These are phyloP conservation scores for Colletotrichum agaves DNA, from an alignment of 2,329 filamentous ascomycete genomes.

Conservation along the genomic window DNA sequence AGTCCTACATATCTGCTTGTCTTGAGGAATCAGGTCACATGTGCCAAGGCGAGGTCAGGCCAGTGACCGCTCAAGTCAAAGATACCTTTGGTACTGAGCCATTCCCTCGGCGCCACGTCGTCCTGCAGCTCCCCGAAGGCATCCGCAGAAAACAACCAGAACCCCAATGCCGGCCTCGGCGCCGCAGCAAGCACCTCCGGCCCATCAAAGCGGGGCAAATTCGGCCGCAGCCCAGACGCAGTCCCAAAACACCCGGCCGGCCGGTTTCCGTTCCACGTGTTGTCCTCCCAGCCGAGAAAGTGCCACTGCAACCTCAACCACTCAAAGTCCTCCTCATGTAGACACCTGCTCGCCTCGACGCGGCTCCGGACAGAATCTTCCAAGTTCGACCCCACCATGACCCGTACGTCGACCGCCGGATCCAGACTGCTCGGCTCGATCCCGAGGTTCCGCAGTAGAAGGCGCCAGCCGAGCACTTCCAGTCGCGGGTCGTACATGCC, in stretches of 20 bases:
- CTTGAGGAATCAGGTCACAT: not conserved
- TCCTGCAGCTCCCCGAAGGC: conserved; percentile 8
- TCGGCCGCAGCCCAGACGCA: not conserved
- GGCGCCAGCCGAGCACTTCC: not conserved
- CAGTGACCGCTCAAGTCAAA: conserved; percentile 2
- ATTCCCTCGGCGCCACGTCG: not conserved
- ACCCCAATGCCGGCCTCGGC: conserved; percentile 27
- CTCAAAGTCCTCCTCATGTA: conserved; percentile 29
- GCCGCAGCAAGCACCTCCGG: conserved; percentile 21
- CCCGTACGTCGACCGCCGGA: conserved; percentile 9
- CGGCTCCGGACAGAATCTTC: not conserved
- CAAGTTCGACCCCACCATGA: conserved; percentile 8
- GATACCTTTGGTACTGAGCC: not conserved
- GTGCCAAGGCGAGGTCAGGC: conserved; percentile 26
- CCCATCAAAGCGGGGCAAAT: not conserved
- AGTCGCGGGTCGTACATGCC: not conserved
- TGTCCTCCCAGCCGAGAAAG: conserved; percentile 24
- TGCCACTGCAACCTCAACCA: conserved; percentile 30
- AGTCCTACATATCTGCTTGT: not conserved
- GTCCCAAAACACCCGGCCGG: conserved; percentile 26
- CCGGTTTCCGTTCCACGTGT: not conserved
- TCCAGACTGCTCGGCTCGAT: conserved; percentile 6
- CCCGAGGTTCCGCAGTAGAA: not conserved
- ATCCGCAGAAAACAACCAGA: conserved; percentile 24
- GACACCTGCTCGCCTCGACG: not conserved